Percentiles rank a stretch among this genome's conserved stretches.
phyloP scores from a whole-genome alignment of 179 eudicot genomes.

The Beta corolliflora region DNA sequence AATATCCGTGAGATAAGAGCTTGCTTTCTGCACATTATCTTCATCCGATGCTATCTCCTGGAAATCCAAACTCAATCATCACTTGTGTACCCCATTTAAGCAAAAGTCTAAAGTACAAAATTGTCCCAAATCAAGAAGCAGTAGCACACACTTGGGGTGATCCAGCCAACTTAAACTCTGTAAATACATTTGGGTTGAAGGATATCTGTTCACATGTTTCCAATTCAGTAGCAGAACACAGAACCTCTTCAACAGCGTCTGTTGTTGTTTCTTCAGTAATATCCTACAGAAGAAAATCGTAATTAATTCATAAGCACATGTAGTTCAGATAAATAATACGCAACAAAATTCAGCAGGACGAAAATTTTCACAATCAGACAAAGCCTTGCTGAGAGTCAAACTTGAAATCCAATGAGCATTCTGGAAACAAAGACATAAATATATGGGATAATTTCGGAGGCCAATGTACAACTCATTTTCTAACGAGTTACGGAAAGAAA shows the following conservation, averaged over 20 bases:
- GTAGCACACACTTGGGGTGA: conserved; percentile 57
- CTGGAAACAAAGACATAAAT: too few species aligned
- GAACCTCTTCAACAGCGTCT: conserved; percentile 39
- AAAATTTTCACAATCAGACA: neutral
- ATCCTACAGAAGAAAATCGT: conserved; percentile 39
- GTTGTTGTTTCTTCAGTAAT: conserved; percentile 33
- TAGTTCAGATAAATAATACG: neutral
- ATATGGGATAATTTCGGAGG: too few species aligned
- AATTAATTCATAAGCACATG: neutral
- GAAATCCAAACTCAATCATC: conserved; percentile 13
- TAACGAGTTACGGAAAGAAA: too few species aligned
- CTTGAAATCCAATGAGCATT: too few species aligned
- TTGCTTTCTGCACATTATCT: conserved; percentile 77
- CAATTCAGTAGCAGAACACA: conserved; percentile 32
- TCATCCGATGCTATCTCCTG: conserved; percentile 95
- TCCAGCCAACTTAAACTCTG: conserved; percentile 89
- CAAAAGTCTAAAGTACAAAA: neutral
- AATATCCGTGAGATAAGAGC: conserved; percentile 62
- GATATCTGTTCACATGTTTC: conserved; percentile 46
- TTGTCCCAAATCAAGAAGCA: neutral
- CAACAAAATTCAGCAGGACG: neutral
- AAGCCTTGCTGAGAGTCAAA: too few species aligned
- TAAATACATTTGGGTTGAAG: conserved; percentile 93
- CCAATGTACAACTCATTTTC: too few species aligned
- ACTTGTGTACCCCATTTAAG: conserved; percentile 5